A percentile compares a stretch with the other conserved stretches of the same genome.
Evolutionary conservation across 176 grass and related monocot species (phyloP).

Genomic region (Avena insularis): DNA sequence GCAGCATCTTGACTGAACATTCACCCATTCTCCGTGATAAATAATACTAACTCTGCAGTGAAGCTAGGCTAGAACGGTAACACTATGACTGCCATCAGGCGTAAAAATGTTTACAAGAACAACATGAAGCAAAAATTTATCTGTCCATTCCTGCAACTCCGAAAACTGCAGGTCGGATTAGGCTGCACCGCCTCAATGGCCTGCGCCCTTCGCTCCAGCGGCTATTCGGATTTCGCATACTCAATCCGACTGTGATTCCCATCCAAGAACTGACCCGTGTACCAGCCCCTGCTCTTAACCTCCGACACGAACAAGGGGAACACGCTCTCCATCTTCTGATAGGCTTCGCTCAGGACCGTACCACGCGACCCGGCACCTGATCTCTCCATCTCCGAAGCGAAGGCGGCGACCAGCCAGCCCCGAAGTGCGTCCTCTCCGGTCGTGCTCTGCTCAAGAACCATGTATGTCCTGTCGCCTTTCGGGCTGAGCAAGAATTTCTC

Average conservation of each 20-base stretch:
- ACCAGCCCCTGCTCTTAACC: conserved; percentile 79
- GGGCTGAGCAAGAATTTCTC: conserved; percentile 78
- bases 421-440: conserved; percentile 80
- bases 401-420: conserved; percentile 88
- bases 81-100: background rate
- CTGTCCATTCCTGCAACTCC: background rate
- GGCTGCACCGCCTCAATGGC: background rate
- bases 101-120: background rate
- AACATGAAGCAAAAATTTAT: background rate
- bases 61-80: background rate
- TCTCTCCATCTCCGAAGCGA: conserved; percentile 72
- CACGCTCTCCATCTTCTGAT: conserved; percentile 64
- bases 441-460: conserved; percentile 81
- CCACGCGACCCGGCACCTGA: conserved; percentile 37
- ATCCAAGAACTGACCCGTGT: conserved; percentile 91
- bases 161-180: background rate
- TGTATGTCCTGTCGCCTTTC: conserved; percentile 50
- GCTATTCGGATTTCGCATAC: conserved; percentile 37
- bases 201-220: background rate
- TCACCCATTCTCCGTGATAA: no score
- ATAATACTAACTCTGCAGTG: background rate
- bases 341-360: conserved; percentile 53
- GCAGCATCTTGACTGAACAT: no score
- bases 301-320: conserved; percentile 72
- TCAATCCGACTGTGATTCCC: conserved; percentile 70